Evolutionary conservation across 2,329 filamentous ascomycete genomes (phyloP).

Genomic region (Trichoderma sp.): DNA sequence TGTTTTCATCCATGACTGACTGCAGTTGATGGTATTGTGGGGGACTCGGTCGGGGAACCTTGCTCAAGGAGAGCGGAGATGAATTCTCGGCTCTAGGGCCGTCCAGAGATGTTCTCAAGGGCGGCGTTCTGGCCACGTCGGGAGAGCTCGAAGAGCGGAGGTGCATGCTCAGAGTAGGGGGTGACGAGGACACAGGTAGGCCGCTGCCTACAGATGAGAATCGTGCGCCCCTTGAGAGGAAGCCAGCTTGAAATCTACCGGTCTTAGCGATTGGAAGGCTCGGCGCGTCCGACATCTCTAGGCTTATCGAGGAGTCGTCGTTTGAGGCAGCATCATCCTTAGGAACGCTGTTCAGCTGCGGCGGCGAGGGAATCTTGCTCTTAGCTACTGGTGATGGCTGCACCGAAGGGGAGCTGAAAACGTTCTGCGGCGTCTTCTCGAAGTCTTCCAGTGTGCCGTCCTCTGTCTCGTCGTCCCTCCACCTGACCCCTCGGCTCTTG

Average conservation of each 20-base stretch:
- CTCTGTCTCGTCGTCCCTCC: conserved; percentile 85
- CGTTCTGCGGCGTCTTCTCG: conserved; percentile 80
- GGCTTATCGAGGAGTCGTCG: conserved; percentile 56
- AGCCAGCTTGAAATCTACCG: conserved; percentile 84
- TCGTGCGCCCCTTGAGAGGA: conserved; percentile 61
- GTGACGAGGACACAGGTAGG: conserved; percentile 58
- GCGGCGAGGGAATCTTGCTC: conserved; percentile 34
- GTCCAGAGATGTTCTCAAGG: conserved; percentile 51
- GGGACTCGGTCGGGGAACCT: conserved; percentile 23
- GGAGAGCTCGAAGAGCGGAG: conserved; percentile 49
- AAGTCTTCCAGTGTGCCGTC: conserved; percentile 86
- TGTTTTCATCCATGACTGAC: conserved; percentile 51
- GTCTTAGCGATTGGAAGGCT: conserved; percentile 48
- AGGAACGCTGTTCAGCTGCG: conserved; percentile 6
- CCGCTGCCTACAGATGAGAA: conserved; percentile 45
- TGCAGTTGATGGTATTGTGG: conserved; percentile 29
- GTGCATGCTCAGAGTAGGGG: conserved; percentile 56
- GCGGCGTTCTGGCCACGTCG: conserved; percentile 35
- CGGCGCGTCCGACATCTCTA: conserved; percentile 51
- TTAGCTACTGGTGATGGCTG: conserved; percentile 26
- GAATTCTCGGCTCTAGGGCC: conserved; percentile 51
- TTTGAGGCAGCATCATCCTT: conserved; percentile 18
- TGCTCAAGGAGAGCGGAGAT: conserved; percentile 34
- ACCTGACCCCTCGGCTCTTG: conserved; percentile 78
- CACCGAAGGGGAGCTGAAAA: conserved; percentile 55